A percentile compares a stretch with the other conserved stretches of the same genome.
These are phyloP conservation scores for Termitomyces sp. DNA, from an alignment of 768 basidiomycete genomes.

Conservation along the genomic window DNA sequence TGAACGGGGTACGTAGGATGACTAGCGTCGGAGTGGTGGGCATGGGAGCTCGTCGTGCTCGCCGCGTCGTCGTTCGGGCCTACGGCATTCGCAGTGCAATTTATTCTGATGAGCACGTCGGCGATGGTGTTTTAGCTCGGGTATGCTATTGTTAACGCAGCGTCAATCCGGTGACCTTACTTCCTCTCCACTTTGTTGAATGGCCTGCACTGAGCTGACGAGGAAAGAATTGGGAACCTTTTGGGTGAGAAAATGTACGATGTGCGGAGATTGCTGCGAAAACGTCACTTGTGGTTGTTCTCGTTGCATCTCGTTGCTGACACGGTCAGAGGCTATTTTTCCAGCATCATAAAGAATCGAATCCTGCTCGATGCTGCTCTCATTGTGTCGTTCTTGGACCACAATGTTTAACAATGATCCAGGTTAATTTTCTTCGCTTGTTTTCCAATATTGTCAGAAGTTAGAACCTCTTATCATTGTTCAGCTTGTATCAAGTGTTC, in stretches of 20 bases:
- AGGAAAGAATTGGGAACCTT: not conserved
- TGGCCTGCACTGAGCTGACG: not conserved
- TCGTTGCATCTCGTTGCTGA: not conserved
- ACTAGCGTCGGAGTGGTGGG: slow-evolving; percentile 92
- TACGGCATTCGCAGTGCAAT: not conserved
- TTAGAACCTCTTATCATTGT: too few species aligned
- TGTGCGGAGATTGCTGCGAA: slow-evolving; percentile 1
- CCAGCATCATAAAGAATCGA: not conserved
- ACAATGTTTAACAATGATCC: slow-evolving; percentile 3
- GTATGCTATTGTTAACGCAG: slow-evolving; percentile 1
- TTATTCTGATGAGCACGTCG: not conserved
- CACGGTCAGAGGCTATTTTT: not conserved
- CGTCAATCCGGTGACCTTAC: not conserved
- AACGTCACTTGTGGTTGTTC: slow-evolving; percentile 1
- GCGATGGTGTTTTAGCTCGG: slow-evolving; percentile 1
- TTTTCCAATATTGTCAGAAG: too few species aligned
- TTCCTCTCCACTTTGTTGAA: not conserved
- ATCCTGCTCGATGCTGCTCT: not conserved
- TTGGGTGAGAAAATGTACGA: slow-evolving; percentile 1
- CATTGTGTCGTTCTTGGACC: slow-evolving; percentile 2
- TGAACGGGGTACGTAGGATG: slow-evolving; percentile 36
- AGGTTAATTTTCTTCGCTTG: slow-evolving; percentile 15
- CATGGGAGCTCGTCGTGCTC: slow-evolving; percentile 76
- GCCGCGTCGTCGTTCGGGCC: slow-evolving; percentile 11
- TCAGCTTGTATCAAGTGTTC: slow-evolving; percentile 38